Evolutionary conservation across 2,329 filamentous ascomycete species (phyloP), one percentile per base, ranked within the genome.

Genomic region (Cordyceps fumosorosea): DNA sequence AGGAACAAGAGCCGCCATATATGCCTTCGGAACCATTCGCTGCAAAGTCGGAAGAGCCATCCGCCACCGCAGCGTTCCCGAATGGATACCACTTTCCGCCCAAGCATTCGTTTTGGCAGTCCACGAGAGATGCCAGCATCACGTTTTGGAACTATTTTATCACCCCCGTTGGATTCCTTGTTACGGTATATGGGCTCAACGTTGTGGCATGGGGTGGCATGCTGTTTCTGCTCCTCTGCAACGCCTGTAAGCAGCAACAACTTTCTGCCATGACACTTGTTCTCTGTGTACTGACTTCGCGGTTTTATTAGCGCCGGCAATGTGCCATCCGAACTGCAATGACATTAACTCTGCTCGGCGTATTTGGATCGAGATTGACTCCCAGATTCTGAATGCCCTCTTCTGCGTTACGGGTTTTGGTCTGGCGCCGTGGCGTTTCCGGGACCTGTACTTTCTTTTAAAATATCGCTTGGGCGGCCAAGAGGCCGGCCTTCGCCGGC

Each of bases 341-440:
- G 80, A 89, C 66, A 87, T 91, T 71, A 78, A 91, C 69, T 91
- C 89, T 0, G 86, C 90, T 2, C 84, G 91, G n/a, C 81, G 89
- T 22, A 87, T 87, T 64, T 96, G 92, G 91, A 85, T 96, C 66
- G 91, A 96, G 74, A 88, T 62, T 22, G 42, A 48, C 65, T 56
- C 52, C 32, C 51, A 60, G 53, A 62, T 62, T 32, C 67, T 76
- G 5, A 96, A 92, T 69, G 89, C 83, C 0, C 82, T 96, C 1
- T 96, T 96, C 80, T 95, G 90, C 74, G 87, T 96, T 7, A 93
- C 91, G 1, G 91, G 88, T 1, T 93, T 96, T 66, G 91, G 91
- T 0, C 80, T 95, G 14, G 87, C 89, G 1, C 91, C 91, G 0
- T 96, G 91, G 91, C 84, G 66, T 16, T 89, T 93, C 67, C 81